A percentile compares a stretch with the other conserved stretches of the same genome.
Conservation (phyloP, 257 asterid species). For the Galeopsis tetrahit region DNA sequence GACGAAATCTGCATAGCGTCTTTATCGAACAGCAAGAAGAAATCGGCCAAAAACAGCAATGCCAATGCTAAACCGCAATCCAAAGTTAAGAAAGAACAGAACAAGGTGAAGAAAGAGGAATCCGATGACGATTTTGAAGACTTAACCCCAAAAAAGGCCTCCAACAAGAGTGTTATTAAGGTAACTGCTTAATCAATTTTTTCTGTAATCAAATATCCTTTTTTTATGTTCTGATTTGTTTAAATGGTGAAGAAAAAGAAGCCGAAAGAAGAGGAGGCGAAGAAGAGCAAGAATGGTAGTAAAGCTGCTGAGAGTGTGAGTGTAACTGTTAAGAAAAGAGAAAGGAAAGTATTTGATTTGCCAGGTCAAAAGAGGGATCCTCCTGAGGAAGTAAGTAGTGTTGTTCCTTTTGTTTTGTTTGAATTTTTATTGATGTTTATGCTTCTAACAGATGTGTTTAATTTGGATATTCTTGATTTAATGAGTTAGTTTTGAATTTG, state of each 20-base stretch:
- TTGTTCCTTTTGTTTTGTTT: background rate
- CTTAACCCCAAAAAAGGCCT: slow-evolving; percentile 36
- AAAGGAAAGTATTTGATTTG: slow-evolving; percentile 67
- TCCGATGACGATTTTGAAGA: slow-evolving; percentile 51
- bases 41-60: slow-evolving; percentile 40
- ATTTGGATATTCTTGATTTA: background rate
- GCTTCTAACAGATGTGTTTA: background rate
- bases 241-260: slow-evolving; percentile 36
- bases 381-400: slow-evolving; percentile 67
- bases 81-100: slow-evolving; percentile 41
- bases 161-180: slow-evolving; percentile 37
- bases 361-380: slow-evolving; percentile 92
- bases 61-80: slow-evolving; percentile 40
- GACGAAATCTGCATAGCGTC: slow-evolving; percentile 44
- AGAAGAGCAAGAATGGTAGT: slow-evolving; percentile 43
- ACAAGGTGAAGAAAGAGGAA: slow-evolving; percentile 52
- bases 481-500: slow-evolving; percentile 16
- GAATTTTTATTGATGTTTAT: background rate
- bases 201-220: too few relatives aligned
- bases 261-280: slow-evolving; percentile 38
- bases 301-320: slow-evolving; percentile 41
- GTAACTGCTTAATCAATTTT: slow-evolving; percentile 27
- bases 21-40: slow-evolving; percentile 36
- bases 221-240: slow-evolving; percentile 33
- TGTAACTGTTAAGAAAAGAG: slow-evolving; percentile 56